These are phyloP conservation scores for Coprinellus micaceus DNA, from an alignment of 768 basidiomycete species.

Conservation along the genomic window DNA sequence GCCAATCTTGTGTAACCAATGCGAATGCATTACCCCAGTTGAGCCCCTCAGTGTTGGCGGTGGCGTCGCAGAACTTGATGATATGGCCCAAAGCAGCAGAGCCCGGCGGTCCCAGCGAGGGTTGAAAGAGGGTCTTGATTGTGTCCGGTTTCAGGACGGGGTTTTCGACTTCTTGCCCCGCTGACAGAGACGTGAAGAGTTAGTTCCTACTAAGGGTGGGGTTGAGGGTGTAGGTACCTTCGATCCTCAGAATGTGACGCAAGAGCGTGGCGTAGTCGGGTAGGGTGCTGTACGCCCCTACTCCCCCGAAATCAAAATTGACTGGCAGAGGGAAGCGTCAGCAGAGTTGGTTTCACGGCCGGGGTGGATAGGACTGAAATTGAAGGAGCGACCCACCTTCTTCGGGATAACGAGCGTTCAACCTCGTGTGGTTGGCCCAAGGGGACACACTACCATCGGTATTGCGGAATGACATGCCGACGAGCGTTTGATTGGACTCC, in stretches of 20 bases:
- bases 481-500: conserved; percentile 17
- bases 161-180: conserved; percentile 10
- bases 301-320: conserved; percentile 22
- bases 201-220: neutral
- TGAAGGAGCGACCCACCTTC: conserved; percentile 15
- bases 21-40: conserved; percentile 28
- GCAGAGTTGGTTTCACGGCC: neutral
- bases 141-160: conserved; percentile 18
- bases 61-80: neutral
- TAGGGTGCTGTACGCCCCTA: conserved; percentile 23
- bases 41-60: conserved; percentile 10
- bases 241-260: conserved; percentile 27
- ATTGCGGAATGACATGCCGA: conserved; percentile 19
- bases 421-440: conserved; percentile 13
- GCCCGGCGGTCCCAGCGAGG: conserved; percentile 9
- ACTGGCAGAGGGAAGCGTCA: conserved; percentile 3
- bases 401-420: conserved; percentile 22
- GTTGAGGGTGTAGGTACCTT: conserved; percentile 14
- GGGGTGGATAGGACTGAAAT: neutral
- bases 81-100: neutral
- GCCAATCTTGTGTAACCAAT: conserved; percentile 22
- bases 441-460: conserved; percentile 17
- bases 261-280: conserved; percentile 26
- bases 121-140: conserved; percentile 18
- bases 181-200: neutral